Percentiles rank a stretch among this genome's conserved stretches.
Evolutionary conservation across 1,139 yeast genomes (phyloP).

Genomic region (Hanseniaspora sp.): DNA sequence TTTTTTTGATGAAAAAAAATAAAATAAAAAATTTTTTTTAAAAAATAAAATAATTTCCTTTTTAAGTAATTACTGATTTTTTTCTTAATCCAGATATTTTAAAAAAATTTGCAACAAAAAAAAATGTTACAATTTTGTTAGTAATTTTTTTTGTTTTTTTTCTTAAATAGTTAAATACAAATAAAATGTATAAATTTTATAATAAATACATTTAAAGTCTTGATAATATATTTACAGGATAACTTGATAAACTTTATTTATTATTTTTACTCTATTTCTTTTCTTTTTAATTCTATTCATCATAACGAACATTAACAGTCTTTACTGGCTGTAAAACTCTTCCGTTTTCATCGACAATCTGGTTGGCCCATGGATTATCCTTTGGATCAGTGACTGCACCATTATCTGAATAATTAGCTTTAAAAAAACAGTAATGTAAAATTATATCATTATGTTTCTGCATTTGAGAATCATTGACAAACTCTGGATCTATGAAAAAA

Average conservation of each 20-base stretch:
- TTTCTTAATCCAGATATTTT: neutral
- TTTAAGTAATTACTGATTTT: neutral
- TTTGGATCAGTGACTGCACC: constrained; percentile 25
- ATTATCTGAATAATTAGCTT: constrained; percentile 34
- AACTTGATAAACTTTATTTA: neutral
- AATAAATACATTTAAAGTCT: too few relatives aligned
- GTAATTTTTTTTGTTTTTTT: too few relatives aligned
- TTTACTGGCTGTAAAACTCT: constrained; percentile 14
- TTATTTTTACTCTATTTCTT: neutral
- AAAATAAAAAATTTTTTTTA: neutral
- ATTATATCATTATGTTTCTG: constrained; percentile 82
- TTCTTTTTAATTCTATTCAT: neutral
- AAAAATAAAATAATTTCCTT: neutral
- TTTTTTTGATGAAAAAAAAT: neutral
- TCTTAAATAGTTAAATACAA: too few relatives aligned
- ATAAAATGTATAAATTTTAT: too few relatives aligned
- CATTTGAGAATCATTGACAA: constrained; percentile 89
- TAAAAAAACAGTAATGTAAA: constrained; percentile 85
- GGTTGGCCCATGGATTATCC: constrained; percentile 10
- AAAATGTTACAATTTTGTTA: neutral
- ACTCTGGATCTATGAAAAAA: constrained; percentile 96
- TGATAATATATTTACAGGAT: too few relatives aligned
- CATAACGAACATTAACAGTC: constrained; percentile 11
- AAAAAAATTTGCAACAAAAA: neutral
- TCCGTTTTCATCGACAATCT: constrained; percentile 9